These are phyloP conservation scores for Macaranga tanarius DNA, from an alignment of 441 rosid genomes.

Conservation along the genomic window DNA sequence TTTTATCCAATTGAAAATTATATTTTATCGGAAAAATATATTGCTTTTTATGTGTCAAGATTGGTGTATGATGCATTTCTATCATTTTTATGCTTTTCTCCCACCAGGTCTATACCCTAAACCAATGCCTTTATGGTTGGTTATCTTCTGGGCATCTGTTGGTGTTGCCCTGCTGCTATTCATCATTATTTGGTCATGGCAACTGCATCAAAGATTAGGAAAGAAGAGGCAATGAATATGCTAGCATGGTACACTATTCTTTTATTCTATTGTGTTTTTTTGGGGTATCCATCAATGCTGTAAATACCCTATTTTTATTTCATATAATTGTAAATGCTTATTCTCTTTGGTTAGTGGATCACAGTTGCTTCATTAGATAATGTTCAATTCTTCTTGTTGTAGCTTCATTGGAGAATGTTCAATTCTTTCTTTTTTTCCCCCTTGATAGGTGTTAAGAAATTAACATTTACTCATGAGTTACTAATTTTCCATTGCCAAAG, in stretches of 20 bases:
- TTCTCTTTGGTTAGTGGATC: conserved; percentile 41
- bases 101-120: conserved; percentile 80
- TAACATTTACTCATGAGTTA: neutral
- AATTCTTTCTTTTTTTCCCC: neutral
- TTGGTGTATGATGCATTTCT: neutral
- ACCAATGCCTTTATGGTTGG: conserved; percentile 80
- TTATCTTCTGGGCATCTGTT: conserved; percentile 63
- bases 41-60: neutral
- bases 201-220: conserved; percentile 51
- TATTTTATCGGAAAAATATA: neutral
- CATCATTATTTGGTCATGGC: conserved; percentile 81
- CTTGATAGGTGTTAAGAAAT: conserved; percentile 13
- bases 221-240: conserved; percentile 67
- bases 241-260: conserved; percentile 34
- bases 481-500: neutral
- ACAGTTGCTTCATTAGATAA: conserved; percentile 28
- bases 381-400: conserved; percentile 16
- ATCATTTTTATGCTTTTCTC: neutral
- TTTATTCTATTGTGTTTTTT: conserved; percentile 39
- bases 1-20: neutral
- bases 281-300: conserved; percentile 36
- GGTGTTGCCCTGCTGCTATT: conserved; percentile 58
- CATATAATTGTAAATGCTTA: conserved; percentile 54
- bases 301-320: conserved; percentile 38
- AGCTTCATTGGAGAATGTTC: conserved; percentile 21